Evolutionary conservation across 2,329 filamentous ascomycete species (phyloP), one percentile per base, ranked within the genome.

Genomic region (Trichoderma brevicompactum): DNA sequence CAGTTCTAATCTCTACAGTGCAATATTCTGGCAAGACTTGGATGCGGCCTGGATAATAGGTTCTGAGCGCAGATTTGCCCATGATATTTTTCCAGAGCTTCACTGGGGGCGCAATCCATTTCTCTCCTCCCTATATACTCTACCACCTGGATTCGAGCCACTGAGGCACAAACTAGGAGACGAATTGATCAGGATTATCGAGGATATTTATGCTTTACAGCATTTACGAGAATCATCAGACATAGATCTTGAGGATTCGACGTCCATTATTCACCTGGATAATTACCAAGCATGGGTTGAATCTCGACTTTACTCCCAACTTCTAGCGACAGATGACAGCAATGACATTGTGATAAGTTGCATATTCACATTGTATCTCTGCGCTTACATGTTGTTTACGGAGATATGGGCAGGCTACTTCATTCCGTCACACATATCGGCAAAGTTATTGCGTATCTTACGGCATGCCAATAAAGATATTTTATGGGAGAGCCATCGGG

Each of bases 11-110:
- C 43, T 40, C 19, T 32, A 8, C 9, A 60, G 56, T 49, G 56
- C 56, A 50, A 60, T 60, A 12, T 60, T 60, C 19, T 60, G 56
- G 56, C 56, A 60, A 41, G 56, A 60, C 36, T 17, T 50, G 36
- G 50, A 60, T 8, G 34, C 56, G 3, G 56, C 56, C 38, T 60
- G 56, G 56, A 50, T 60, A 17, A 49, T 60, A 60, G 56, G 44
- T 13, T 60, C 56, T 13, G 56, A 60, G 8, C 56, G 44, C 44
- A 60, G 44, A 2, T 60, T 60, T 15, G 19, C 19, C 6, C 46
- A 60, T 38, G 17, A 32, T 1, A 41, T 13, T 12, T 60, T 49
- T 44, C 43, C 55, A 28, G 55, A 59, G 34, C 55, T 59, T 28
- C 32, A 59, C 7, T 59, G 55, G 55, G 34, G 55, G 2, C 55